Base-by-base conservation (phyloP, 2,329 filamentous ascomycete species). In the Talaromyces sp. region DNA sequence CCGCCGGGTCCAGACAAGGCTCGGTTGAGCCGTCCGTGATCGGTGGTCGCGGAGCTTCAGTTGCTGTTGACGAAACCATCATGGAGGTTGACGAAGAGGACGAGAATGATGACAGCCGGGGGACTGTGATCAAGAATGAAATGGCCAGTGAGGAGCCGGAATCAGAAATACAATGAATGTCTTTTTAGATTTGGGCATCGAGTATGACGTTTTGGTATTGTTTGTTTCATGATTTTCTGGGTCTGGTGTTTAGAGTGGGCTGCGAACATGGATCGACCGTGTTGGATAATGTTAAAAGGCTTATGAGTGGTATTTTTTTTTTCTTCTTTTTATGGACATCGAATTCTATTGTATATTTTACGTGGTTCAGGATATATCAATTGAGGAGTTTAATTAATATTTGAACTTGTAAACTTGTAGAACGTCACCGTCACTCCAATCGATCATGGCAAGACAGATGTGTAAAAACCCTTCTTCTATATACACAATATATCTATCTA, bases 81-180 rank as follows among this genome's bases (percentile, higher is more conserved):
- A 60, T 62, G 56, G 61, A 62, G 14, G 56, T 57, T 14, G 61
- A 60, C 14, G 61, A 61, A 49, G 58, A 63, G 43, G 61, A 61
- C 41, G 61, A 63, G 14, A 46, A 58, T 49, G 58, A 63, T 19
- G 61, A 63, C 49, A 63, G 58, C 17, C 49, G 55, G 11, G 58
- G 27, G 7, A 63, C 61, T 13, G 58, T 61, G 6, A 59, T 63
- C 24, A 63, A 63, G 61, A 60, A 58, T n/a, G 61, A 63, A 43
- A 63, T 51, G 57, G 55, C 17, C n/a, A 60, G 58, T 38, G 57
- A 62, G 24, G 56, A 62, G 21, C 49, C 58, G 3, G 57, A 60
- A 19, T 62, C 59, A 21, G 43, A 27, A 21, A 26, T 50, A 17
- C 4, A 19, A 6, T 43, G 41, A 19, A n/a, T n/a, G 14, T 9